A percentile compares a stretch with the other conserved stretches of the same genome.
Conservation (phyloP, 2,329 filamentous ascomycete genomes). For the Hypomyces rosellus region DNA sequence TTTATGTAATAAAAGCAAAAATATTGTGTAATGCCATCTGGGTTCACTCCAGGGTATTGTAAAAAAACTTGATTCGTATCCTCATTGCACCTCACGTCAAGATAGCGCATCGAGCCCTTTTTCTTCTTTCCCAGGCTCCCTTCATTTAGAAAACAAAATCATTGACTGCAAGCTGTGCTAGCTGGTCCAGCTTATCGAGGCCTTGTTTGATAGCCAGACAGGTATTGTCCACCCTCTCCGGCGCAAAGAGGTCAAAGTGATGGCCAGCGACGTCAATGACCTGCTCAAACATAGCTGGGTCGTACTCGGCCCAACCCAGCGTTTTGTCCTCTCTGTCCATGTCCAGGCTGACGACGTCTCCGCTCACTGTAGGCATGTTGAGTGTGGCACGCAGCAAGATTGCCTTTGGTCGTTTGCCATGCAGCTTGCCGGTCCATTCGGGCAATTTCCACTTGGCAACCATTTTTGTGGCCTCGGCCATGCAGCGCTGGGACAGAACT, state of each 20-base stretch:
- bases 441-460: conserved; percentile 35
- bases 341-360: conserved; percentile 34
- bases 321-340: conserved; percentile 32
- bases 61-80: too few relatives aligned
- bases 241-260: conserved; percentile 43
- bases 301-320: conserved; percentile 46
- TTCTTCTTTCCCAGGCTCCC: too few relatives aligned
- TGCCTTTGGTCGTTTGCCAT: conserved; percentile 30
- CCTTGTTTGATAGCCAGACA: conserved; percentile 20
- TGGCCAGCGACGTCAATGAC: conserved; percentile 45
- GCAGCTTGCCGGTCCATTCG: conserved; percentile 25
- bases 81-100: too few relatives aligned
- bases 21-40: too few relatives aligned
- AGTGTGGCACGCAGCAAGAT: conserved; percentile 42
- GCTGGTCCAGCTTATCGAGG: conserved; percentile 11
- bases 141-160: too few relatives aligned
- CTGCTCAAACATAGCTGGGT: conserved; percentile 35
- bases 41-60: too few relatives aligned
- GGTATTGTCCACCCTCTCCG: conserved; percentile 21
- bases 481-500: conserved; percentile 31
- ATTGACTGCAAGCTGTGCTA: background rate
- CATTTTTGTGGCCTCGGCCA: conserved; percentile 37
- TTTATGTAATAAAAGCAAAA: too few relatives aligned
- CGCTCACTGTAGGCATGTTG: conserved; percentile 26
- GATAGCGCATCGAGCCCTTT: too few relatives aligned